Evolutionary conservation across 192 early-diverging fungal genomes (phyloP).

Genomic region (Jimgerdemannia lactiflua): DNA sequence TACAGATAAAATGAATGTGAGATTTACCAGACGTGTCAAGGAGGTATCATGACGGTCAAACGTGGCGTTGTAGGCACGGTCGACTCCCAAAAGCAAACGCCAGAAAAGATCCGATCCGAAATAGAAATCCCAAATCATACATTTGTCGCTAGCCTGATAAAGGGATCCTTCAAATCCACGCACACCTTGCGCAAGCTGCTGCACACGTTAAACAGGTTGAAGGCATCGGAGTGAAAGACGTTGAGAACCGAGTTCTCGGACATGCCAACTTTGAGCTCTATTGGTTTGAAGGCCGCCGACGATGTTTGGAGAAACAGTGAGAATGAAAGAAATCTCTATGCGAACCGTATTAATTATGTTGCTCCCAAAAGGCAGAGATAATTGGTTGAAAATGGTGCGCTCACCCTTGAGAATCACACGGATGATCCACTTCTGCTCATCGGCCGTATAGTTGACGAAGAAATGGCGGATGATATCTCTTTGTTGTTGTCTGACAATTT

Average conservation of each 20-base stretch:
- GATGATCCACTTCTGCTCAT: constrained; percentile 76
- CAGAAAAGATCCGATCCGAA: not conserved
- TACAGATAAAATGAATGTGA: too few species aligned
- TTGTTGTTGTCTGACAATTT: constrained; percentile 16
- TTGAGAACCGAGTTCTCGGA: constrained; percentile 66
- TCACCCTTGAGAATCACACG: constrained; percentile 74
- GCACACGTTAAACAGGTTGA: constrained; percentile 62
- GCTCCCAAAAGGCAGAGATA: not conserved
- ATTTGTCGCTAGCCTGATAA: constrained; percentile 5
- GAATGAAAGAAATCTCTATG: not conserved
- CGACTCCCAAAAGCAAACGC: not conserved
- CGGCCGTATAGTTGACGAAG: constrained; percentile 53
- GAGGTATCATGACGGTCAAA: too few species aligned
- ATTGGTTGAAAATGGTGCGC: not conserved
- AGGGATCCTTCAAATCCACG: constrained; percentile 49
- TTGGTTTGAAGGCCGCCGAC: not conserved
- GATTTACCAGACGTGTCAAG: too few species aligned
- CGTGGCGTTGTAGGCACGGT: too few species aligned
- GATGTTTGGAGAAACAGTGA: not conserved
- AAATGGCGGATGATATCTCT: constrained; percentile 48
- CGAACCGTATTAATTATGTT: not conserved
- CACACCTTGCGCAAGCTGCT: constrained; percentile 60
- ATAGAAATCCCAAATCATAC: not conserved
- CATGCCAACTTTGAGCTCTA: constrained; percentile 72
- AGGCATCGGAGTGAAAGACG: constrained; percentile 68